A percentile compares a stretch with the other conserved stretches of the same genome.
These are phyloP conservation scores for Sordariomycetes sp. DNA, from an alignment of 2,329 filamentous ascomycete genomes.

Conservation along the genomic window DNA sequence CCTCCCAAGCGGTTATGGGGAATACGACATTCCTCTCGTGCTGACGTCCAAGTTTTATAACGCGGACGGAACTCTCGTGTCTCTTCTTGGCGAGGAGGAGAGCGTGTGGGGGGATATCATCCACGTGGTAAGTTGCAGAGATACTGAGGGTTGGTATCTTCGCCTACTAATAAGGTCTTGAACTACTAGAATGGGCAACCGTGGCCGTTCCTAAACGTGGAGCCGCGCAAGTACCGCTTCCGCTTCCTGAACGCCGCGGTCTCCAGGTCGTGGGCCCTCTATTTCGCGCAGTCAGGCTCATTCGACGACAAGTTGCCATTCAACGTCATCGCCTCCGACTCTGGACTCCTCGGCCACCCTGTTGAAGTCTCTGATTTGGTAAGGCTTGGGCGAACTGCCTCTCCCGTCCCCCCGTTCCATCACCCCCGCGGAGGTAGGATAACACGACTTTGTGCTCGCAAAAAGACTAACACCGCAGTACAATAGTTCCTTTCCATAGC, in stretches of 20 bases:
- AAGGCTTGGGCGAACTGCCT: not conserved
- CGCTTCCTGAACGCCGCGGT: conserved; percentile 40
- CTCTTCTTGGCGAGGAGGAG: conserved; percentile 28
- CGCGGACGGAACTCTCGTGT: conserved; percentile 34
- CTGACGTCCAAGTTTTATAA: conserved; percentile 41
- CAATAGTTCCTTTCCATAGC: conserved; percentile 34
- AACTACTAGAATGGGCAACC: conserved; percentile 36
- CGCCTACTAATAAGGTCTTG: not conserved
- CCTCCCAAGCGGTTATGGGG: conserved; percentile 35
- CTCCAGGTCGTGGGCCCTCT: conserved; percentile 35
- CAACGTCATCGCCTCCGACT: conserved; percentile 42
- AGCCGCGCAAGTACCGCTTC: conserved; percentile 50
- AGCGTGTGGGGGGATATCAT: conserved; percentile 47
- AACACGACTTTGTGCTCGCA: not conserved
- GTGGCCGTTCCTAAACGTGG: conserved; percentile 47
- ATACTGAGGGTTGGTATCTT: not conserved
- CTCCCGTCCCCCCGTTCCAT: not conserved
- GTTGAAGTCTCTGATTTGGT: conserved; percentile 26
- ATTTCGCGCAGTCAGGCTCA: conserved; percentile 25
- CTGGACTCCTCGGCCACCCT: conserved; percentile 36
- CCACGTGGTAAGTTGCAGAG: conserved; percentile 24
- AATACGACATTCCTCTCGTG: conserved; percentile 42
- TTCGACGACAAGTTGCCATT: conserved; percentile 27
- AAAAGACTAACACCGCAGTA: too few species aligned
- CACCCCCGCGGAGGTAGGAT: not conserved